Evolutionary conservation across 805 yeast genomes (phyloP), one percentile per base, ranked within the genome.

Genomic region (Deakozyma indianensis): DNA sequence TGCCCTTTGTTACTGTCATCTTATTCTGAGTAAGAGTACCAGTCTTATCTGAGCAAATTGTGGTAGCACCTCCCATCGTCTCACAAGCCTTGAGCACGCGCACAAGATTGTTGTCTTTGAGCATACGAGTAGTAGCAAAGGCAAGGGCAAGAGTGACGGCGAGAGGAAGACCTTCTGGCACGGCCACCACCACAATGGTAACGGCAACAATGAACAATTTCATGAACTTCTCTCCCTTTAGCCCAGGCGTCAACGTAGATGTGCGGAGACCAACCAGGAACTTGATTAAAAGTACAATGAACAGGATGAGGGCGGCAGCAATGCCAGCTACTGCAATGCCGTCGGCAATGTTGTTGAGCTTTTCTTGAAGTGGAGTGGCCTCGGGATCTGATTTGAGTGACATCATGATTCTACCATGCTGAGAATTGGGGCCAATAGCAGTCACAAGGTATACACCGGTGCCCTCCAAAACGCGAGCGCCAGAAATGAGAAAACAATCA

Each of bases 61-160:
- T 92, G 14, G 97, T 92, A 1, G 96, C 98, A 42, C 95, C 86
- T 40, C 99, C 98, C 97, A 92, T 90, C 16, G 96, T 92, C 64
- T 92, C 99, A 72, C 98, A 92, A 41, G 94, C 80, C 57, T 80
- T 80, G 53, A 92, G 69, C 7, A 86, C 94, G 55, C 98, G 78
- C n/a, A 92, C 99, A 56, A 92, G 69, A 60, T 90, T 90, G 51
- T 94, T 94, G 61, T 92, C 96, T 61, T 83, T 83, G 20, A 95
- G 87, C 99, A 92, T 92, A 64, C 97, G 75, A 7, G 96, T 88
- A 2, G 98, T 92, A 1, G 99, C 98, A 68, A 92, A 92, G 0
- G 98, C 98, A 53, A 92, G 69, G 0, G 98, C 95, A 42, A 92
- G 70, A 1, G 99, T 92, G 16, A 92, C 98, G 1, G 99, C 99